Evolutionary conservation across 1,284 basidiomycete species (phyloP).

Genomic region (Cryptococcus sp.): DNA sequence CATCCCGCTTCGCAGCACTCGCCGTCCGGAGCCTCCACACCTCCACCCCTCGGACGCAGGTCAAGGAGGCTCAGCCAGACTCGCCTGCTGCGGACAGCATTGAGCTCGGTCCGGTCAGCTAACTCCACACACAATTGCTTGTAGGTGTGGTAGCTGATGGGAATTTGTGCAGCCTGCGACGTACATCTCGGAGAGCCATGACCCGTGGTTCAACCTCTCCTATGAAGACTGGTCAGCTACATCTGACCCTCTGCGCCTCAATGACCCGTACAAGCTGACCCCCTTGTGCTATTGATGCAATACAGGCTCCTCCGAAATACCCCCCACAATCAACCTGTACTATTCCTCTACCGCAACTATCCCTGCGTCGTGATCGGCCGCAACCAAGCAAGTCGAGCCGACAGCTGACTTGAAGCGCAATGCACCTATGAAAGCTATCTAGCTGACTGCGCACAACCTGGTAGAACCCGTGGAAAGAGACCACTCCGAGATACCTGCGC

Average conservation of each 20-base stretch:
- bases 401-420: too few species aligned
- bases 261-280: slow-evolving; percentile 7
- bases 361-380: slow-evolving; percentile 93
- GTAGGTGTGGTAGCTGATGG: not conserved
- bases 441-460: not conserved
- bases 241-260: slow-evolving; percentile 10
- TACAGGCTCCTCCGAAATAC: slow-evolving; percentile 79
- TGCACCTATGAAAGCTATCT: not conserved
- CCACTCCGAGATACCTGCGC: slow-evolving; percentile 64
- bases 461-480: slow-evolving; percentile 96
- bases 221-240: slow-evolving; percentile 81
- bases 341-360: slow-evolving; percentile 82
- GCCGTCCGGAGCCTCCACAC: slow-evolving; percentile 2
- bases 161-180: slow-evolving; percentile 49
- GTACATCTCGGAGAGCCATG: slow-evolving; percentile 75
- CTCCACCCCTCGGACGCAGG: slow-evolving; percentile 5
- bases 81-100: slow-evolving; percentile 31
- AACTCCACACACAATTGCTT: not conserved
- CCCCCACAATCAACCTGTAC: slow-evolving; percentile 62
- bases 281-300: not conserved
- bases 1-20: slow-evolving; percentile 20
- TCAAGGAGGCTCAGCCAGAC: slow-evolving; percentile 27
- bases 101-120: slow-evolving; percentile 22
- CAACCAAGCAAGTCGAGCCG: slow-evolving; percentile 61
- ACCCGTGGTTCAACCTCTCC: slow-evolving; percentile 90